Base-by-base conservation (phyloP, 2,329 filamentous ascomycete species). In the Pezicula carpinea region DNA sequence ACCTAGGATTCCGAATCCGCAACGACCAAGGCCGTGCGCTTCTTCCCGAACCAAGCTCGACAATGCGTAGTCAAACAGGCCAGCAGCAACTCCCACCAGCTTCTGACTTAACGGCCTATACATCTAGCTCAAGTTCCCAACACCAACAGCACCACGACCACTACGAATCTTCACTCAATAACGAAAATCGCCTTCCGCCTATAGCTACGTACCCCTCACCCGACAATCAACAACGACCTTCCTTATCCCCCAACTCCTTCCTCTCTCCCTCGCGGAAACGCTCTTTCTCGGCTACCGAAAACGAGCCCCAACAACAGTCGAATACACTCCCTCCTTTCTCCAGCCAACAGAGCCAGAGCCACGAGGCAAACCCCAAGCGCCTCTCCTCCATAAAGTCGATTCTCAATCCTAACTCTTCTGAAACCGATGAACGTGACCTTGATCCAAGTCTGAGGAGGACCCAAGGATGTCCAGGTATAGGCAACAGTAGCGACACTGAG, bases 301-400 rank as follows among this genome's bases (percentile, higher is more conserved):
- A 72, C 17, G 78, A 81, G 32, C 59, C 62, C n/a, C 39, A 21
- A n/a, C 22, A 11, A 23, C 22, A 14, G 32, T 19, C 8, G 26
- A 49, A 39, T 46, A 53, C 6, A 21, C 42, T 2, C 41, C 49
- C 11, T 33, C 38, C 35, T 11, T 42, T 33, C 17, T 34, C 49
- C 23, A 48, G 22, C 14, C 49, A 8, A 23, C 29, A 5, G 17
- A 32, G 1, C 56, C 59, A n/a, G 67, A 68, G 2, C 66, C 71
- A 19, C n/a, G 38, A 40, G 8, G 74, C 80, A 21, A 68, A 67
- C 32, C 67, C 79, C 35, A 76, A 85, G 61, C 80, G 86, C 13
- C 67, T 89, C 4, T 87, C 83, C 15, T 88, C 85, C 3, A 90
- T 90, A 51, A 87, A 83, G 54, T 87, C 85, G 5, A 84, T 90